Base-by-base conservation (phyloP, 2,329 filamentous ascomycete species). In the Fusarium sp. region DNA sequence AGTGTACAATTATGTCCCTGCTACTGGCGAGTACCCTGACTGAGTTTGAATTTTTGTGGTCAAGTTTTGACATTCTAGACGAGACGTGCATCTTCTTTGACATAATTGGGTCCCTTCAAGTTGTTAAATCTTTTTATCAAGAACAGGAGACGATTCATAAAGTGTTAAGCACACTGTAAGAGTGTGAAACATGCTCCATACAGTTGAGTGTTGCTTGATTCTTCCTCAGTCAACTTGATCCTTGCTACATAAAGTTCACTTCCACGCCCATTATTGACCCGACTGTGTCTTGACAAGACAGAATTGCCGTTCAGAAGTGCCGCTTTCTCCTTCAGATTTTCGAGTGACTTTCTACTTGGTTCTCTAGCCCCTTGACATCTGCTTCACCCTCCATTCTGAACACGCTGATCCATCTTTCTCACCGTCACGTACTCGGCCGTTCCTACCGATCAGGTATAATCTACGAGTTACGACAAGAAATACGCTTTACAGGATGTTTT, bases 101-200 rank as follows among this genome's bases (percentile, higher is more conserved):
- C 41, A 24, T 22, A 29, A 16, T 30, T 48, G 20, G 27, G 18
- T 9, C 22, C n/a, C 22, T 20, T 25, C 11, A 22, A 41, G 20
- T 32, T 24, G 25, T 24, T 20, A 24, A 14, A 30, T 24, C 27
- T 14, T 34, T 54, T 41, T 25, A 12, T 25, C n/a, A n/a, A 14
- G 12, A n/a, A 40, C 14, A n/a, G 20, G n/a, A 24, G 5, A 45
- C 45, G 30, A 25, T 20, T 25, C 16, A 25, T 27, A 60, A 55
- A 63, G 54, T 68, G 59, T 45, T 27, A 51, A n/a, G 4, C 30
- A 45, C 63, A 71, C 51, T 70, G 63, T 54, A 32, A 25, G 49
- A 34, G 57, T 44, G 22, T 24, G 11, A 29, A n/a, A 24, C n/a
- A n/a, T 34, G 24, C 25, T 40, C 42, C 37, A 32, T 51, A 25